Evolutionary conservation across 2,329 filamentous ascomycete species (phyloP).

Genomic region (Fusarium annulatum): DNA sequence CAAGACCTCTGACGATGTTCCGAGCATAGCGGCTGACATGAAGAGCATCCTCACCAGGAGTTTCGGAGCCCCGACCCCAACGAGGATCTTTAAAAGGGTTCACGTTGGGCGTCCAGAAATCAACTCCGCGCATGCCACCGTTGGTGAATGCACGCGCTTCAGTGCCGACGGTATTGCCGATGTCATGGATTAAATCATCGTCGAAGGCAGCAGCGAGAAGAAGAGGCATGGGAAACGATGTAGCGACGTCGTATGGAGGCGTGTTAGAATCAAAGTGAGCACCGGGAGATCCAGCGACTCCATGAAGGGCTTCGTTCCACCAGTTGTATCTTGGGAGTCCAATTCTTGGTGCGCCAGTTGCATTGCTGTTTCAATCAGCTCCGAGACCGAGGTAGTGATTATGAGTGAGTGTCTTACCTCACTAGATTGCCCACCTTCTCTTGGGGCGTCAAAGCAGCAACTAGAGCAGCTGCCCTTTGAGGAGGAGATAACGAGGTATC

Average conservation of each 20-base stretch:
- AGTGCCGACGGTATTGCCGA: not conserved
- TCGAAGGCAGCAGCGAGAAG: not conserved
- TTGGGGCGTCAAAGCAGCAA: not conserved
- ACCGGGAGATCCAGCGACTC: not conserved
- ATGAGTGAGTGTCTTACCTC: not conserved
- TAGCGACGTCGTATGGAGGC: not conserved
- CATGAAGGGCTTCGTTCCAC: slow-evolving; percentile 19
- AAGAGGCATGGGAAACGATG: slow-evolving; percentile 8
- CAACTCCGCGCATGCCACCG: not conserved
- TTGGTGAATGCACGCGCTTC: slow-evolving; percentile 5
- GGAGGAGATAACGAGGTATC: not conserved
- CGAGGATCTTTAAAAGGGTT: slow-evolving; percentile 8
- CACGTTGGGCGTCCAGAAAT: slow-evolving; percentile 12
- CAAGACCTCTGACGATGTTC: not conserved
- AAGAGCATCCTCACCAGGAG: slow-evolving; percentile 1
- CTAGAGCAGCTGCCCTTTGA: not conserved
- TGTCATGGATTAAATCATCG: not conserved
- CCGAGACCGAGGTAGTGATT: no score
- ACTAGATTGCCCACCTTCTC: slow-evolving; percentile 7
- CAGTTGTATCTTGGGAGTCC: slow-evolving; percentile 11
- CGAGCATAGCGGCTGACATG: slow-evolving; percentile 3
- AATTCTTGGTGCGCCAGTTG: slow-evolving; percentile 2
- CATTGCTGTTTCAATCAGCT: not conserved
- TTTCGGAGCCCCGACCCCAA: slow-evolving; percentile 12
- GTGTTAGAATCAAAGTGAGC: not conserved